phyloP scores from a whole-genome alignment of 2,329 filamentous ascomycete genomes.

The Fragosphaeria purpurea region DNA sequence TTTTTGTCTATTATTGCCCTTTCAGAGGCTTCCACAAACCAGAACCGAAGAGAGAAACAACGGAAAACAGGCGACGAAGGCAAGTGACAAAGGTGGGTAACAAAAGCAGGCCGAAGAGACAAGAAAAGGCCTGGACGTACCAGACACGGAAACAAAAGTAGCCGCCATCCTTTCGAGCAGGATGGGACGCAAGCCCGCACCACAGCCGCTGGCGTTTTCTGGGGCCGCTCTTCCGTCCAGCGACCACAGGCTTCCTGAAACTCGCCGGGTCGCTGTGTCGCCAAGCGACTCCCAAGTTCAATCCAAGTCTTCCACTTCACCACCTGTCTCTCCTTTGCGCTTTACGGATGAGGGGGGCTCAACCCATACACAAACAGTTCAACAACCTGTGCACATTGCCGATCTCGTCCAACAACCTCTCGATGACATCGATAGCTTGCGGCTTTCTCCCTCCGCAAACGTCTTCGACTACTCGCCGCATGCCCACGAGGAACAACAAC shows the following conservation, averaged over 20 bases:
- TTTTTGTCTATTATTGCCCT: not conserved
- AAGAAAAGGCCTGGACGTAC: not conserved
- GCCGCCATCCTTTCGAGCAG: slow-evolving; percentile 7
- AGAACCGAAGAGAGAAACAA: not conserved
- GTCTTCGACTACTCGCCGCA: slow-evolving; percentile 13
- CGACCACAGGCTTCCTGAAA: slow-evolving; percentile 24
- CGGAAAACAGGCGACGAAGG: not conserved
- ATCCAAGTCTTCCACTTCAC: slow-evolving; percentile 32
- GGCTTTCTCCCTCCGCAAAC: slow-evolving; percentile 20
- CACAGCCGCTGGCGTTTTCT: slow-evolving; percentile 46
- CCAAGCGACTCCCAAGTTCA: slow-evolving; percentile 23
- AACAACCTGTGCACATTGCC: slow-evolving; percentile 21
- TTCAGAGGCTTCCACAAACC: not conserved
- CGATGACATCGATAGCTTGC: slow-evolving; percentile 17
- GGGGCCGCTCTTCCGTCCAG: slow-evolving; percentile 25
- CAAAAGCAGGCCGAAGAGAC: slow-evolving; percentile 8
- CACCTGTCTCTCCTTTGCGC: slow-evolving; percentile 28
- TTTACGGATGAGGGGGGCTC: slow-evolving; percentile 27
- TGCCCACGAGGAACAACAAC: slow-evolving; percentile 16
- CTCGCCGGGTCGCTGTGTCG: slow-evolving; percentile 20
- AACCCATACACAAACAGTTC: slow-evolving; percentile 4
- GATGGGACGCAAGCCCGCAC: slow-evolving; percentile 50
- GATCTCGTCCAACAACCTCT: slow-evolving; percentile 20
- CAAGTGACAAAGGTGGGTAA: not conserved
- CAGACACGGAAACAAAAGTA: too few species aligned